Evolutionary conservation across 2,329 filamentous ascomycete species (phyloP).

Genomic region (Fusarium albosuccineum): DNA sequence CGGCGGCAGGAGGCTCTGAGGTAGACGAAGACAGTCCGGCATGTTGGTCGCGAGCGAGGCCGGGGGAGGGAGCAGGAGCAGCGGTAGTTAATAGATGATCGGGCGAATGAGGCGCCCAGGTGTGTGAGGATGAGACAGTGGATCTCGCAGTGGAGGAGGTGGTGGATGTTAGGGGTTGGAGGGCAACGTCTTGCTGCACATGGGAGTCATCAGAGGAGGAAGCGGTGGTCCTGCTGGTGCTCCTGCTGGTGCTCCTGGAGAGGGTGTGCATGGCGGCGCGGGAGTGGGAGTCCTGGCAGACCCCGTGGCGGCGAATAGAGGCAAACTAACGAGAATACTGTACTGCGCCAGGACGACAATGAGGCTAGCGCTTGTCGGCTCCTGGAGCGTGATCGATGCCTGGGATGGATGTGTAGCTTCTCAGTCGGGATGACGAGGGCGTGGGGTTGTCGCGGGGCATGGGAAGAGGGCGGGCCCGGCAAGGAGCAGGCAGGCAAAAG

Average conservation of each 20-base stretch:
- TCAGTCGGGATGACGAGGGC: neutral
- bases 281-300: conserved; percentile 16
- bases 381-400: conserved; percentile 27
- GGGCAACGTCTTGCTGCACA: conserved; percentile 22
- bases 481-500: conserved; percentile 24
- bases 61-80: conserved; percentile 26
- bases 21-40: conserved; percentile 20
- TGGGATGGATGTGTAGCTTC: neutral
- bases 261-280: conserved; percentile 48
- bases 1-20: conserved; percentile 22
- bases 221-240: conserved; percentile 34
- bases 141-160: conserved; percentile 44
- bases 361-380: conserved; percentile 15
- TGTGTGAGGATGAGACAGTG: conserved; percentile 46
- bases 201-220: conserved; percentile 3
- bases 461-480: conserved; percentile 1
- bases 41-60: conserved; percentile 29
- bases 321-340: neutral
- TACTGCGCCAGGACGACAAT: neutral
- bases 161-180: conserved; percentile 49
- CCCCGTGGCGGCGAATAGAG: conserved; percentile 13
- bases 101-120: conserved; percentile 33
- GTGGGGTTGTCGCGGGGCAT: neutral
- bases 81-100: conserved; percentile 42
- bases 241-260: conserved; percentile 36